These are phyloP conservation scores for Diaporthe longicolla DNA, from an alignment of 2,329 filamentous ascomycete genomes.

Conservation along the genomic window DNA sequence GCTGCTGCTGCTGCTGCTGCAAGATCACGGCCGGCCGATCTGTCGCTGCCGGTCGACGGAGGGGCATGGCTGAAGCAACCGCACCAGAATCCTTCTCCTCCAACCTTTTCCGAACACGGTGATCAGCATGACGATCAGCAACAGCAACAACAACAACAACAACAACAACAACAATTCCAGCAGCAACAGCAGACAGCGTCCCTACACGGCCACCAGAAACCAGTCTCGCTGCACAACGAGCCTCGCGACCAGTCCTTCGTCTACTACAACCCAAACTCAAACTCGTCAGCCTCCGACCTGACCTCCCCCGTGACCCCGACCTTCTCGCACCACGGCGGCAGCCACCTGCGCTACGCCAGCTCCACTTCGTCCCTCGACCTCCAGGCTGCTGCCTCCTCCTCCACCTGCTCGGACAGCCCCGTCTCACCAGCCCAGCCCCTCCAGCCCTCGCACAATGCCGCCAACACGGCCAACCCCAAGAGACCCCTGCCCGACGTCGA, in stretches of 20 bases:
- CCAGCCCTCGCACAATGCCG: slow-evolving; percentile 45
- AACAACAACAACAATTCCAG: not conserved
- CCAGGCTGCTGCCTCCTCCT: slow-evolving; percentile 53
- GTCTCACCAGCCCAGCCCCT: slow-evolving; percentile 68
- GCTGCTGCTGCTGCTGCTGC: not conserved
- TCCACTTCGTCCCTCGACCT: slow-evolving; percentile 84
- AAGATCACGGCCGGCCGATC: slow-evolving; percentile 30
- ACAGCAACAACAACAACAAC: not conserved
- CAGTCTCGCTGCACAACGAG: not conserved
- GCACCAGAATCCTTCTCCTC: not conserved
- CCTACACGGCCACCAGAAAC: not conserved
- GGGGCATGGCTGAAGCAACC: slow-evolving; percentile 33
- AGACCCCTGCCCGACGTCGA: slow-evolving; percentile 83
- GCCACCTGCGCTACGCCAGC: slow-evolving; percentile 73
- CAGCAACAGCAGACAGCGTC: slow-evolving; percentile 1
- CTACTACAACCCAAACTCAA: slow-evolving; percentile 61
- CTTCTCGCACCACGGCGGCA: slow-evolving; percentile 67
- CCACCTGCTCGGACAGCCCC: slow-evolving; percentile 61
- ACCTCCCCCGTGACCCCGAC: slow-evolving; percentile 80
- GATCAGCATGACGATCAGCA: slow-evolving; percentile 20
- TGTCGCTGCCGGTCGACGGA: slow-evolving; percentile 29
- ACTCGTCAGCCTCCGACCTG: slow-evolving; percentile 75
- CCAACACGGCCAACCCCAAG: slow-evolving; percentile 66
- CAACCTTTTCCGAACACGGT: not conserved
- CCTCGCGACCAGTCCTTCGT: slow-evolving; percentile 37